A percentile compares a stretch with the other conserved stretches of the same genome.
phyloP scores from a whole-genome alignment of 2,329 filamentous ascomycete species.

The Phyllosticta citribraziliensis region DNA sequence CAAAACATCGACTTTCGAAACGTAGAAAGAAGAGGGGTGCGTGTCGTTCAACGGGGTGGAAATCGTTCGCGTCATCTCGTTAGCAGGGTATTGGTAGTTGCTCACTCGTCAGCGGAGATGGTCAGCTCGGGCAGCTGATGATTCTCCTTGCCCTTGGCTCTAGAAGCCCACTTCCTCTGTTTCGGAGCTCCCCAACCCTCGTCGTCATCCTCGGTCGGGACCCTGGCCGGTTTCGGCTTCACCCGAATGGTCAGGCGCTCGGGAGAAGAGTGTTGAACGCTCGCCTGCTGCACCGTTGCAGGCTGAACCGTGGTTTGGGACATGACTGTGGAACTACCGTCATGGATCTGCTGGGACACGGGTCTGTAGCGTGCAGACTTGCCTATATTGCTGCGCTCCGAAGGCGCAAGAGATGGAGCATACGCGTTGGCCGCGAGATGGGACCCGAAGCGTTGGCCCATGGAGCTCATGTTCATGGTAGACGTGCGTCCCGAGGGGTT shows the following conservation, averaged over 20 bases:
- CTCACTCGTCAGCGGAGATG: constrained; percentile 8
- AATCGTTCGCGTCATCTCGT: constrained; percentile 9
- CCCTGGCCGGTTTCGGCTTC: constrained; percentile 3
- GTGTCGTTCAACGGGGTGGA: constrained; percentile 1
- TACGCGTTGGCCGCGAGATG: constrained; percentile 44
- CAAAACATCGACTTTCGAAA: constrained; percentile 3
- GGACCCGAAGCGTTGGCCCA: constrained; percentile 24
- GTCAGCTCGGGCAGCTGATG: constrained; percentile 6
- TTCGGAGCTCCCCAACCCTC: constrained; percentile 9
- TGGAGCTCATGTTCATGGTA: constrained; percentile 75
- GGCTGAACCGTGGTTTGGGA: constrained; percentile 8
- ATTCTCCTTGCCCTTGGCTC: constrained; percentile 1
- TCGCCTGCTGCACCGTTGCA: neutral
- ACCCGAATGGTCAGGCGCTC: constrained; percentile 7
- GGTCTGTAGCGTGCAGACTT: constrained; percentile 84
- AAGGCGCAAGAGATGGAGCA: constrained; percentile 84
- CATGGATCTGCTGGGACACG: constrained; percentile 45
- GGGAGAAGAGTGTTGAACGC: neutral
- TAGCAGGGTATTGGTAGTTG: neutral
- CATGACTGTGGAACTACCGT: constrained; percentile 10
- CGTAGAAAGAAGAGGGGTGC: neutral
- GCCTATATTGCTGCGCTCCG: constrained; percentile 88
- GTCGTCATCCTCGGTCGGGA: constrained; percentile 4
- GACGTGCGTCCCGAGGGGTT: neutral
- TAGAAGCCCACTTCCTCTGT: constrained; percentile 7